Base-by-base conservation (phyloP, 495 filamentous ascomycete species). In the Neurospora sp. region DNA sequence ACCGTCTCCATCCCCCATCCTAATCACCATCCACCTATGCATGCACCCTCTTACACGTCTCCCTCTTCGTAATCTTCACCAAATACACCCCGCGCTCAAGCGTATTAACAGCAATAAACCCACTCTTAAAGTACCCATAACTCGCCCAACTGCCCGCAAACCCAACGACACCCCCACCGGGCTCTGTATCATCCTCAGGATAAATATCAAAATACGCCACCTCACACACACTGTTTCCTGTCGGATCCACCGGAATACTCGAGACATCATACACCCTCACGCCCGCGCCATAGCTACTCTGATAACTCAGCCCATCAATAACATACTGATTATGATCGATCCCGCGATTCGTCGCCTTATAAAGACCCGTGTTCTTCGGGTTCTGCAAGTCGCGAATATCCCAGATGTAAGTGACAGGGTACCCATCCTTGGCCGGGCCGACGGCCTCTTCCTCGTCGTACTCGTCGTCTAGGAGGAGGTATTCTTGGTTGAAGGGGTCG, bases 261-360 rank as follows among this genome's bases (percentile, higher is more conserved):
- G 83, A 81, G 68, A 89, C 84, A 76, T 90, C 88, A 27, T 88
- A 79, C 69, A 90, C 81, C 71, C 87, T 81, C 69, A 89, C 83
- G 9, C 88, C 88, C 42, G 86, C 81, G 39, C 83, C 87, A 81
- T 90, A 90, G 80, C 89, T 88, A 72, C 82, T 84, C 79, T 90
- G 88, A 80, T 88, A 90, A 5, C 78, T 76, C 48, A 84, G 79
- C 35, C 86, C 87, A 44, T 88, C 77, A 76, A 82, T 77, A 75
- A 89, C 79, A 75, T 89, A 90, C 77, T 89, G 88, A 79, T 90
- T 90, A 79, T 90, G 88, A 78, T 90, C 88, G 73, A 90, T 87
- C 41, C 84, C 81, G 71, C 83, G 81, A 71, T 81, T 82, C 10
- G 77, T 75, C 40, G 83, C 83, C 74, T 85, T 81, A 80, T 86